These are phyloP conservation scores for Gymnopilus dilepis DNA, from an alignment of 768 basidiomycete species.

Conservation along the genomic window DNA sequence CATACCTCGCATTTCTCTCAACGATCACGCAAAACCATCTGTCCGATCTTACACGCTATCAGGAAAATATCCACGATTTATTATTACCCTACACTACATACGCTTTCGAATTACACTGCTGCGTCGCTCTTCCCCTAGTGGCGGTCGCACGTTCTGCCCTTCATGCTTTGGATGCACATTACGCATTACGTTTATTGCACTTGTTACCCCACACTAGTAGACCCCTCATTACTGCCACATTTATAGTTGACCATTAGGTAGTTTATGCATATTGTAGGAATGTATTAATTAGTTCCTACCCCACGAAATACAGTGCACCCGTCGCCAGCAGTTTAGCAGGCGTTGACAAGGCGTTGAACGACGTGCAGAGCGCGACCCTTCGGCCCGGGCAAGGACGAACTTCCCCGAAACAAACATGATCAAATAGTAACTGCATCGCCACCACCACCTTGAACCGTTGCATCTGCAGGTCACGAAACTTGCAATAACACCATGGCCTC, in stretches of 20 bases:
- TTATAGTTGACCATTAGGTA: slow-evolving; percentile 5
- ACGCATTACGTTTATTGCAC: slow-evolving; percentile 2
- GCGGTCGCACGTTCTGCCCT: not conserved
- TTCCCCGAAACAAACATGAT: too few species aligned
- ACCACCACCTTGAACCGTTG: not conserved
- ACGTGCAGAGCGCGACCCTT: not conserved
- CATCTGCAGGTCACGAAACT: not conserved
- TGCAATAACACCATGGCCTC: slow-evolving; percentile 28
- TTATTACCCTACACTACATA: slow-evolving; percentile 3
- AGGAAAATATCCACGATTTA: not conserved
- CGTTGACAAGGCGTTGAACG: too few species aligned
- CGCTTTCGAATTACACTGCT: not conserved
- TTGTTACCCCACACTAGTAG: slow-evolving; percentile 9
- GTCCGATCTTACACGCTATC: not conserved
- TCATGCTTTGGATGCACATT: slow-evolving; percentile 9
- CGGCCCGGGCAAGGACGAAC: too few species aligned
- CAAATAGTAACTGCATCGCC: slow-evolving; percentile 8
- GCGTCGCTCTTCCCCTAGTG: not conserved
- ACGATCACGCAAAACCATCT: slow-evolving; percentile 1
- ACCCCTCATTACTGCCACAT: slow-evolving; percentile 8
- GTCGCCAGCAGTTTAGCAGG: not conserved
- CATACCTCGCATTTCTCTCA: slow-evolving; percentile 5
- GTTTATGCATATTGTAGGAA: slow-evolving; percentile 7
- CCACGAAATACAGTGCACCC: not conserved
- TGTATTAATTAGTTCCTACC: not conserved